Base-by-base conservation (phyloP, 2,329 filamentous ascomycete species). In the Fusarium cyanostomum region DNA sequence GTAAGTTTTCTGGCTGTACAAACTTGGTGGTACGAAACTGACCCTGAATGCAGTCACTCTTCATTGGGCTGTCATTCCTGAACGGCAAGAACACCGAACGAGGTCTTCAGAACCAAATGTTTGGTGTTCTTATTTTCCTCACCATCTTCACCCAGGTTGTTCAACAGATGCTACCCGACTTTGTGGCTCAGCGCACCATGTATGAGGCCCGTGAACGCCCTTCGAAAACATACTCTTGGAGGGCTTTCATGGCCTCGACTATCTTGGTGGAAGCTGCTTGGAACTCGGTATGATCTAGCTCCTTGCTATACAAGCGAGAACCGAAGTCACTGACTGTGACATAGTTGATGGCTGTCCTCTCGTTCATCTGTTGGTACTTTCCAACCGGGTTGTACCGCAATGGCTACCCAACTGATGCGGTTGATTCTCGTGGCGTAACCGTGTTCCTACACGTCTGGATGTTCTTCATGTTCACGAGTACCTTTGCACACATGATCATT, bases 161-260 rank as follows among this genome's bases (percentile, higher is more conserved):
- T 1, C 83, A 89, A 61, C 87, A 89, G 66, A 87, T 89, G 66
- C 89, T 91, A 83, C 89, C 89, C 2, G 85, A 88, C 57, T 92
- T 92, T 64, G 85, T 91, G 38, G 82, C 84, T 0, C 88, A 91
- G 67, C 84, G 89, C 27, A 82, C 87, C 12, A 78, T 92, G 8
- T 92, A 92, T 70, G 90, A 92, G 75, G 84, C 86, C 6, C 86
- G 87, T 28, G 89, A 91, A 70, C 80, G 87, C 1, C 88, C 88
- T 0, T 87, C 85, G 7, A 89, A 89, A 70, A 81, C 86, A 0
- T 91, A 91, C 74, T 86, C 84, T 16, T 91, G 88, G 88, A 82
- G 85, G 52, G 83, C 86, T 0, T 91, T 91, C 73, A 84, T 91
- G 74, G 74, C 88, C 33, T 82, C 85, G 46, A 88, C 89, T 1